Percentiles rank a stretch among this genome's conserved stretches.
Evolutionary conservation across 169 alveolate species (phyloP).

Genomic region (Plasmodium billcollinsi): DNA sequence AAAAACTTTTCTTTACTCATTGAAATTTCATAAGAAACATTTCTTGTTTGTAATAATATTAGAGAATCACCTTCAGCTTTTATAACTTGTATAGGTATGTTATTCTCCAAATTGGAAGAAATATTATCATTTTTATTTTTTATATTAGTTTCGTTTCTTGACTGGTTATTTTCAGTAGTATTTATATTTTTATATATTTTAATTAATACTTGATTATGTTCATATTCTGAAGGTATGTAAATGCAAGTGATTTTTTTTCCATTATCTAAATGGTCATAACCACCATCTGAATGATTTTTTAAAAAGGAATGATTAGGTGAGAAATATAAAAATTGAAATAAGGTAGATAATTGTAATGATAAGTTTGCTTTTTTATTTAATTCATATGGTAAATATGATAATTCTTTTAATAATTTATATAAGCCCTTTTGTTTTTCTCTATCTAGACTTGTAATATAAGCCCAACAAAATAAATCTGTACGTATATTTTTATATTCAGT

Average conservation of each 20-base stretch:
- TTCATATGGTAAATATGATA: constrained; percentile 70
- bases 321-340: constrained; percentile 72
- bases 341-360: constrained; percentile 68
- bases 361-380: constrained; percentile 76
- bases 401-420: constrained; percentile 67
- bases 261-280: constrained; percentile 57
- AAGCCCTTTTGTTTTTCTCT: constrained; percentile 74
- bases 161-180: background rate
- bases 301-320: constrained; percentile 67
- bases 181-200: constrained; percentile 49
- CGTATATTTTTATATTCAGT: constrained; percentile 61
- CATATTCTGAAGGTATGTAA: constrained; percentile 43
- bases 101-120: background rate
- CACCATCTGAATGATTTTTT: constrained; percentile 77
- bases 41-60: constrained; percentile 76
- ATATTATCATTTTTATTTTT: background rate
- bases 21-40: constrained; percentile 58
- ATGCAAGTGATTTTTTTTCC: constrained; percentile 68
- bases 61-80: constrained; percentile 74
- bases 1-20: constrained; percentile 64
- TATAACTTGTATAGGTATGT: constrained; percentile 28
- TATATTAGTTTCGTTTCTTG: background rate
- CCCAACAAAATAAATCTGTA: constrained; percentile 77
- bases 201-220: constrained; percentile 37
- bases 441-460: constrained; percentile 64